These are phyloP conservation scores for Talaromyces sp. DNA, from an alignment of 2,329 filamentous ascomycete species.

Conservation along the genomic window DNA sequence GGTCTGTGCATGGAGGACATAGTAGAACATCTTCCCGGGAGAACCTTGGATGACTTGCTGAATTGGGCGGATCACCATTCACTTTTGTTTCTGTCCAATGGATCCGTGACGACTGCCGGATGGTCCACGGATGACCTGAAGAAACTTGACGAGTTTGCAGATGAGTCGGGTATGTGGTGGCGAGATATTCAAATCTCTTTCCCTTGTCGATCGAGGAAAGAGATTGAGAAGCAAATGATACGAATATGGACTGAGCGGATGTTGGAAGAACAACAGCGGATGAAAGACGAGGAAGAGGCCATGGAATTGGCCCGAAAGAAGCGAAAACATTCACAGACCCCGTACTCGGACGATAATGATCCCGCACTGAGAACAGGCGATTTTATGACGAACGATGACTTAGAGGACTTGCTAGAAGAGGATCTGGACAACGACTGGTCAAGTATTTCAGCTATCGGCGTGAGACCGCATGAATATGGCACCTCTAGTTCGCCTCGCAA, in stretches of 20 bases:
- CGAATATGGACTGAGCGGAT: constrained; percentile 28
- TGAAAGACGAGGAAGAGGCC: neutral
- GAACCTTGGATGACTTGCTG: constrained; percentile 22
- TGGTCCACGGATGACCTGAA: constrained; percentile 31
- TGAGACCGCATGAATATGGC: constrained; percentile 15
- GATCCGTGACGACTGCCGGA: constrained; percentile 25
- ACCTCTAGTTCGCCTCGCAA: constrained; percentile 3
- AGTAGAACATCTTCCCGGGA: constrained; percentile 27
- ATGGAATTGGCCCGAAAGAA: neutral
- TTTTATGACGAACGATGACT: constrained; percentile 5
- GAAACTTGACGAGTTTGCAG: constrained; percentile 27
- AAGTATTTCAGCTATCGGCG: constrained; percentile 22
- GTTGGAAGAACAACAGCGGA: neutral
- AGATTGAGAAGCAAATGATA: constrained; percentile 36
- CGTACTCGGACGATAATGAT: constrained; percentile 10
- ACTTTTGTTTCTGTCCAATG: constrained; percentile 26
- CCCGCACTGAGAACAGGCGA: constrained; percentile 4
- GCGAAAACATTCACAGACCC: neutral
- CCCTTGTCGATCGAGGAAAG: constrained; percentile 28
- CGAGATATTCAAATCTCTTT: constrained; percentile 26
- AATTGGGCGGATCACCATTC: constrained; percentile 32
- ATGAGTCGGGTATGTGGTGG: constrained; percentile 32
- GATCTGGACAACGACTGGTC: constrained; percentile 19
- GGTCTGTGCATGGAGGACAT: constrained; percentile 31
- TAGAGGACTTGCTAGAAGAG: constrained; percentile 20